These are phyloP conservation scores for Coleophoma crateriformis DNA, from an alignment of 2,329 filamentous ascomycete species.

Conservation along the genomic window DNA sequence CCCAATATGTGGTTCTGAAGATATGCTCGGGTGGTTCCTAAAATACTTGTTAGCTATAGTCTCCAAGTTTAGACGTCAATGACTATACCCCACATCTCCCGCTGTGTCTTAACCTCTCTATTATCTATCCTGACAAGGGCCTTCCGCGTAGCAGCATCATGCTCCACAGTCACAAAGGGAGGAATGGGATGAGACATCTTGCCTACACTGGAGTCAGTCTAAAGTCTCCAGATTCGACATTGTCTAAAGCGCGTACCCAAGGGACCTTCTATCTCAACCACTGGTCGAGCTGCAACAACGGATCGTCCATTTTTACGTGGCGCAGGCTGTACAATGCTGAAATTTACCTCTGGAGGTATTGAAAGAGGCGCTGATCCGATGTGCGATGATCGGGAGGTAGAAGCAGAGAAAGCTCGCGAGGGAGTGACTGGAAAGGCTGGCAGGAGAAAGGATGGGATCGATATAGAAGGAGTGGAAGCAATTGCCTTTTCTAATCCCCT, in stretches of 20 bases:
- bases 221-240: not conserved
- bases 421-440: constrained; percentile 57
- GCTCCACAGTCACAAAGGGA: constrained; percentile 66
- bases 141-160: constrained; percentile 58
- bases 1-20: constrained; percentile 87
- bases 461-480: constrained; percentile 38
- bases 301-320: constrained; percentile 18
- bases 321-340: constrained; percentile 60
- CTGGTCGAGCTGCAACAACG: constrained; percentile 55
- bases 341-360: constrained; percentile 76
- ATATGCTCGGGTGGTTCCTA: constrained; percentile 86
- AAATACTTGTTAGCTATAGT: constrained; percentile 15
- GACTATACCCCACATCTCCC: constrained; percentile 85
- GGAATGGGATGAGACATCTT: constrained; percentile 75
- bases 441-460: constrained; percentile 67
- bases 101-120: constrained; percentile 64
- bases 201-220: constrained; percentile 39
- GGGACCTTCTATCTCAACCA: constrained; percentile 73
- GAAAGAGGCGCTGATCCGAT: constrained; percentile 78
- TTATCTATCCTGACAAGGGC: constrained; percentile 68
- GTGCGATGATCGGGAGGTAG: constrained; percentile 65
- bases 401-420: constrained; percentile 64
- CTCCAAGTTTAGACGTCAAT: constrained; percentile 2
- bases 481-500: constrained; percentile 54
- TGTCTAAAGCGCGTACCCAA: constrained; percentile 48